These are phyloP conservation scores for Solanum aculeatissimum DNA, from an alignment of 305 asterid genomes.

Conservation along the genomic window DNA sequence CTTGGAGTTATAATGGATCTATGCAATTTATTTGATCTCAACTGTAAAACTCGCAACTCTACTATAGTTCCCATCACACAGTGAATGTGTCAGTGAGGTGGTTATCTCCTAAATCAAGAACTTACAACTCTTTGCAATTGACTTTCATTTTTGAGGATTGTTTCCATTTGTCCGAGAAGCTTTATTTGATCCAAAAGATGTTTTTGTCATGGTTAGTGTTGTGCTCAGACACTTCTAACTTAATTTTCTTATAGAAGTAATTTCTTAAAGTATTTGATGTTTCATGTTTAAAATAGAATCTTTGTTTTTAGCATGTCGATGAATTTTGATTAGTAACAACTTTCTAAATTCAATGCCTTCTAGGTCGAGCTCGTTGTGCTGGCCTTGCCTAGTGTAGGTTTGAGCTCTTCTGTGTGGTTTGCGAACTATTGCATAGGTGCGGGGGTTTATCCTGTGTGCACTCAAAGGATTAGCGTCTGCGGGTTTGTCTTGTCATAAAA, in stretches of 20 bases:
- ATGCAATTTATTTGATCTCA: background rate
- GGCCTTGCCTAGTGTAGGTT: too few species aligned
- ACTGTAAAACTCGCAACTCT: background rate
- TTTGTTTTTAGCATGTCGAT: background rate
- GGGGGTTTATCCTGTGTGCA: too few species aligned
- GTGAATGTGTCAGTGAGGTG: background rate
- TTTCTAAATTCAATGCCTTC: background rate
- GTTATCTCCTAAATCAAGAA: background rate
- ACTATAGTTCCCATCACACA: background rate
- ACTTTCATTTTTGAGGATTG: background rate
- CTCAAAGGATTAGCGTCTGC: too few species aligned
- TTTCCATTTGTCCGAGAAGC: background rate
- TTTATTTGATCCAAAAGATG: background rate
- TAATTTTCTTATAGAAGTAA: background rate
- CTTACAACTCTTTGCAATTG: background rate
- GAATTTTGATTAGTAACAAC: background rate
- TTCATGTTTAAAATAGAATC: background rate
- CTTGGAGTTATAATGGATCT: background rate
- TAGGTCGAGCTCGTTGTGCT: too few species aligned
- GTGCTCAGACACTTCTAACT: background rate
- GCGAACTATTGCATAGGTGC: too few species aligned
- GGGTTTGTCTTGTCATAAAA: too few species aligned
- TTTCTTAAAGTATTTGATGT: background rate
- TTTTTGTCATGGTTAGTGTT: background rate
- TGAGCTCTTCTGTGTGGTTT: too few species aligned